Base-by-base conservation (phyloP, 192 early-diverging fungal species). In the Funneliformis mosseae region DNA sequence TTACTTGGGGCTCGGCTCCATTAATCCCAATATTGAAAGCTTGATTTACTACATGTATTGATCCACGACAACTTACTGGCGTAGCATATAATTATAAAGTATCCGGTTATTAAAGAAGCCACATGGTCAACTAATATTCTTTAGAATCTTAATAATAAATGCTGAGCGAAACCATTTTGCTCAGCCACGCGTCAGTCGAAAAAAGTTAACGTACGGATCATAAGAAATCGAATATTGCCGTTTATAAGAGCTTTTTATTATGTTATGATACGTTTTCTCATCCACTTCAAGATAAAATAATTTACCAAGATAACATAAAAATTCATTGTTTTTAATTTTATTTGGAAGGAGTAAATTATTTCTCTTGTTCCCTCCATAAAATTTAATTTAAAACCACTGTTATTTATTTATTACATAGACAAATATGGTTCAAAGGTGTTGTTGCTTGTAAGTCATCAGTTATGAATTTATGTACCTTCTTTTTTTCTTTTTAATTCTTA, bases 341-440 rank as follows among this genome's bases (percentile, higher is more conserved):
- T 9, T 28, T 67, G 33, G 16, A 33, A 33, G 1, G 33, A 33
- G 33, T 63, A 63, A 67, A 18, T 33, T 38, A 14, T 33, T 33
- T 16, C 64, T 11, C 33, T 67, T 18, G 9, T 12, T 12, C 11
- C 16, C 5, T 28, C 28, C 21, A 23, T 33, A 8, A 23, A 33
- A 16, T 67, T 18, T 67, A 33, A 6, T 67, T 67, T 11, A 10
- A 7, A 33, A 67, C 38, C 38, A 33, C 14, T 1, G 3, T 67
- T 9, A 5, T 14, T 66, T 3, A 11, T 11, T 27, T 38, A 10
- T 33, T 23, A 28, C 23, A 66, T 12, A 16, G 2, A 33, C 42
- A 70, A 42, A 70, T 70, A 70, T 70, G 68, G 39, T n/a, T 14
- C 41, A 70, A n/a, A 70, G 39, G 21, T 70, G 68, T 70, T 70